Base-by-base conservation (phyloP, 352 stramenopile species). In the Pseudoperonospora humuli region DNA sequence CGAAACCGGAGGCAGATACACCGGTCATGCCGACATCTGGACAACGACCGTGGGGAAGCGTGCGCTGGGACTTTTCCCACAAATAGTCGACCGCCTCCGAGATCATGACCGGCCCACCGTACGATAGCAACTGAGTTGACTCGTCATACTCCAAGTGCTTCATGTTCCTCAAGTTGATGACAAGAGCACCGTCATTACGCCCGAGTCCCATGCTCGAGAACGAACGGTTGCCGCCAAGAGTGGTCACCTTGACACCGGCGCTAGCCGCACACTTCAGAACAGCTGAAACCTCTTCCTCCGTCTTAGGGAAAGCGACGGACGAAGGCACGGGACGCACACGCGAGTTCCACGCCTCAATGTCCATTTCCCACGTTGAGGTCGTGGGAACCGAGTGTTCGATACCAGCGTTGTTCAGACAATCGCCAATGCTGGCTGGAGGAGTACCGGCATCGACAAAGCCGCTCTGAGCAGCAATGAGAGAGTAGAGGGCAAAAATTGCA, bases 131-230 rank as follows among this genome's bases (percentile, higher is more conserved):
- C 1, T 33, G 10, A 19, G 53, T 61, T 3, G 14, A 37, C 31
- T 32, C 31, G 20, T 61, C 53, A 24, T 42, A 61, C 25, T 61
- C 18, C 6, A 57, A 24, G 17, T 57, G 40, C 46, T 52, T 57
- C 19, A 61, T 10, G 25, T 37, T 9, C 53, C 57, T 61, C 6
- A 61, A 20, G 29, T 57, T 61, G 7, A 61, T 57, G 28, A 61
- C 32, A 5, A 61, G 46, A 40, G 53, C 53, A 35, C 46, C 53
- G 23, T 59, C 53, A 10, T 61, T 29, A 17, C 53, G 53, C 17
- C 53, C 53, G 26, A 61, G 57, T 7, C 53, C 53, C 53, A 61
- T 55, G 27, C 51, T 61, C 10, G 51, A 61, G 45, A 61, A 61
- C n/a, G 51, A 61, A 11, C 51, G 50, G 50, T 59, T 59, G 23